Conservation (phyloP, 768 basidiomycete species). For the Lentinula sp. region DNA sequence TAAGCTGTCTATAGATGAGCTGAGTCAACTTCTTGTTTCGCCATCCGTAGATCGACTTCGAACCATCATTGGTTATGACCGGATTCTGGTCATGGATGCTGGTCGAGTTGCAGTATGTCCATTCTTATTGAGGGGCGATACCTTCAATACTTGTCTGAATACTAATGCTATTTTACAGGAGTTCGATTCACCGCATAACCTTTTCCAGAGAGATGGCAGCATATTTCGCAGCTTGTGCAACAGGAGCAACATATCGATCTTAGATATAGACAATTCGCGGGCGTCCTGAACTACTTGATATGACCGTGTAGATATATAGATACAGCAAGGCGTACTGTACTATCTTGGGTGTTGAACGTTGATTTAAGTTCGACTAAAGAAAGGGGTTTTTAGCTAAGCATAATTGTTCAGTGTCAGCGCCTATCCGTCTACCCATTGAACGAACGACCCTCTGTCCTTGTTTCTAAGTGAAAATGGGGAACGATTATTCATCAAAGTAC, state of each 20-base stretch:
- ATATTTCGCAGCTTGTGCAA: conserved; percentile 63
- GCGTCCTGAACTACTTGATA: neutral
- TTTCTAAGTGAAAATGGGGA: neutral
- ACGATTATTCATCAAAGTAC: neutral
- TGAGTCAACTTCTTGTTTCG: neutral
- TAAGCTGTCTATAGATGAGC: neutral
- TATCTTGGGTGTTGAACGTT: too few species aligned
- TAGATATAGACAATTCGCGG: conserved; percentile 29
- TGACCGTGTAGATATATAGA: neutral
- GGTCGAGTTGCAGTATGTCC: conserved; percentile 39
- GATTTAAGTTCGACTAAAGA: too few species aligned
- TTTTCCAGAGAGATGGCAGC: conserved; percentile 40
- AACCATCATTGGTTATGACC: conserved; percentile 61
- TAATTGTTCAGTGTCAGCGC: too few species aligned
- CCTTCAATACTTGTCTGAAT: neutral
- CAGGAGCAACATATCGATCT: conserved; percentile 39
- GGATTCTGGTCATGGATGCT: conserved; percentile 56
- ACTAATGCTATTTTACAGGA: conserved; percentile 24
- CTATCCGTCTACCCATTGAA: too few species aligned
- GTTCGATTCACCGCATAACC: conserved; percentile 49
- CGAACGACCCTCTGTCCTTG: neutral
- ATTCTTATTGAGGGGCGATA: too few species aligned
- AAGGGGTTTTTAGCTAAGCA: too few species aligned
- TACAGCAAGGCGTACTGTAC: too few species aligned
- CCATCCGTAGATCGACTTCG: conserved; percentile 42